Base-by-base conservation (phyloP, 2,329 filamentous ascomycete species). In the Scytalidium sp. region DNA sequence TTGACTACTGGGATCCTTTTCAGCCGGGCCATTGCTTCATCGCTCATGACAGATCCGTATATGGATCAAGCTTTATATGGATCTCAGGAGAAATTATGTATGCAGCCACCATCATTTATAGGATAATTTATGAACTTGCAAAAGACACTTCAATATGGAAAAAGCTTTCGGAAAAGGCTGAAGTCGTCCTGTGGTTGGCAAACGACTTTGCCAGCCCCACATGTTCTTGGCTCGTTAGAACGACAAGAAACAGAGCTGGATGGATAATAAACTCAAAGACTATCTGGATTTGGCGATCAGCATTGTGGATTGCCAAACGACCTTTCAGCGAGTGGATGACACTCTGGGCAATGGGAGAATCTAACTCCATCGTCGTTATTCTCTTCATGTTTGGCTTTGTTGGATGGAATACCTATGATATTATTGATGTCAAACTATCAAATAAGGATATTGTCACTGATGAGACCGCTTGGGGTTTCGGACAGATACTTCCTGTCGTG, bases 381-480 rank as follows among this genome's bases (percentile, higher is more conserved):
- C 19, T 47, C 11, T 49, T 36, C n/a, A 46, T 50, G 11, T 46
- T 53, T 20, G 53, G 45, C 4, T 36, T 53, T 5, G 29, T 45
- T 3, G 50, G 47, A 21, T 55, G 53, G 53, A 53, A 46, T 36
- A 50, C 48, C 2, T 53, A 51, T 20, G 48, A 51, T 41, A 40
- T 55, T 11, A 40, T 55, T 9, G 53, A 55, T 19, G 17, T 49
- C 10, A 55, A 53, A 20, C 11, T 46, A 8, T 55, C 53, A 1
- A 55, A 55, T 23, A 17, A n/a, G 10, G 7, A n/a, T 17, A 39
- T 53, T 17, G 23, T 51, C 17, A 20, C 32, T 8, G 51, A 52
- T 45, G 54, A 56, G 32, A 36, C 40, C 3, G 40, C 21, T 15
- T 56, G 54, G 54, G 54, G 54, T 0, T 54, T 54, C 41, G 54